Evolutionary conservation across 1,284 basidiomycete genomes (phyloP), one percentile per base, ranked within the genome.

Genomic region (Naganishia liquefaciens): DNA sequence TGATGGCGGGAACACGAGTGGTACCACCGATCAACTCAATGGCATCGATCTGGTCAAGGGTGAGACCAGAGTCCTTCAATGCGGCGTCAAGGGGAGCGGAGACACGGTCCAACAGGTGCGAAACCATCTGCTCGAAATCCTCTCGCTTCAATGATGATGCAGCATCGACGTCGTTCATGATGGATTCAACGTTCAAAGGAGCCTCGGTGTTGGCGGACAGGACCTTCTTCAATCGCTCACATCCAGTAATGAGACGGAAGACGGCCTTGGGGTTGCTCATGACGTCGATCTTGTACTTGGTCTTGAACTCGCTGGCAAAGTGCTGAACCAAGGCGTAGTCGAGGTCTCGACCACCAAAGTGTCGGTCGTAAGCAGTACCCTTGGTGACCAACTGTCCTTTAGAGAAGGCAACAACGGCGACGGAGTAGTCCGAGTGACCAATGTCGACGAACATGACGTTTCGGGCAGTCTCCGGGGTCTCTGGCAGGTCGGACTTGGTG

Each of bases 221-320:
- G 53, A 88, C 81, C 82, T 88, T 88, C 83, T 88, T 88, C 70
- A 88, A 80, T 73, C 83, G 82, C 79, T 88, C 87, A 75, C 90
- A 91, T 19, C 88, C 87, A 28, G 88, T 87, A 40, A 83, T 77
- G 57, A 96, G 86, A 73, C 93, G 88, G 89, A 96, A 97, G 54
- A 83, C 84, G 33, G 91, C 93, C 81, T 96, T 96, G 73, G 91
- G 89, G 80, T 84, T 92, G 66, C 85, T 86, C 72, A 92, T 79
- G 71, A 95, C 92, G 77, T 96, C 92, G 74, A 97, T 91, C 81
- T 92, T 94, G 86, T 96, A 96, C 79, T 95, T 95, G 33, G 80
- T 78, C 81, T 92, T 88, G 85, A 96, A 96, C 80, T 96, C 89
- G 55, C 85, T 80, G 23, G 92, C 85, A 76, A 96, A 96, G 82